Conservation (phyloP, 1,284 basidiomycete genomes). For the Leccinum fallax region DNA sequence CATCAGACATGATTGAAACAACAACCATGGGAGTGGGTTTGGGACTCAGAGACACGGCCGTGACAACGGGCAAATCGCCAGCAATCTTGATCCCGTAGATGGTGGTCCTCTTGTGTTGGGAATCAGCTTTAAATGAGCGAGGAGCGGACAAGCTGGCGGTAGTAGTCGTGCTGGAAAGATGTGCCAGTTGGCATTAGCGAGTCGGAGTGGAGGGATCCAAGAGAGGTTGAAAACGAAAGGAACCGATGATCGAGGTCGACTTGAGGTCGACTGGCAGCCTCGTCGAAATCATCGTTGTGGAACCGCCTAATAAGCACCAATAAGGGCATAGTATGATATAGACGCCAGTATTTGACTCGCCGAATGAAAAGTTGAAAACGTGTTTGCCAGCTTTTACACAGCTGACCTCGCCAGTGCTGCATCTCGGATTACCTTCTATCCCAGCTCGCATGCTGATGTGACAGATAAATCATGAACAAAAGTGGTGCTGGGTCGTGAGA, state of each 20-base stretch:
- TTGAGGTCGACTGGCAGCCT: constrained; percentile 1
- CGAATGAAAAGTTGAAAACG: constrained; percentile 11
- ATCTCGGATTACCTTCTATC: neutral
- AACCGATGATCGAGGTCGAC: neutral
- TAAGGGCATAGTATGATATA: constrained; percentile 3
- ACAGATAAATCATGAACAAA: constrained; percentile 4
- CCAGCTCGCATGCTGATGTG: neutral
- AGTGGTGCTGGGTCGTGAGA: neutral
- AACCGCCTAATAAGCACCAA: constrained; percentile 8
- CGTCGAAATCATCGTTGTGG: constrained; percentile 3
- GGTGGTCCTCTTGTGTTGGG: neutral
- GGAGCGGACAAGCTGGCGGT: neutral
- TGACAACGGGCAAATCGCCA: neutral
- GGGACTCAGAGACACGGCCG: neutral
- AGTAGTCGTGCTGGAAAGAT: neutral
- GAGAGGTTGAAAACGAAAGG: neutral
- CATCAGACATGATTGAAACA: neutral
- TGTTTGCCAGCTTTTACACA: neutral
- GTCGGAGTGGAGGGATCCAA: neutral
- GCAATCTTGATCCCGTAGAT: neutral
- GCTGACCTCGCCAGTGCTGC: neutral
- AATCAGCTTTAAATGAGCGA: neutral
- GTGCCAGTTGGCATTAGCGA: neutral
- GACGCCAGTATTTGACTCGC: neutral
- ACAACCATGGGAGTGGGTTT: constrained; percentile 18